phyloP scores from a whole-genome alignment of 345 rosid species.

The Ceriops tagal region DNA sequence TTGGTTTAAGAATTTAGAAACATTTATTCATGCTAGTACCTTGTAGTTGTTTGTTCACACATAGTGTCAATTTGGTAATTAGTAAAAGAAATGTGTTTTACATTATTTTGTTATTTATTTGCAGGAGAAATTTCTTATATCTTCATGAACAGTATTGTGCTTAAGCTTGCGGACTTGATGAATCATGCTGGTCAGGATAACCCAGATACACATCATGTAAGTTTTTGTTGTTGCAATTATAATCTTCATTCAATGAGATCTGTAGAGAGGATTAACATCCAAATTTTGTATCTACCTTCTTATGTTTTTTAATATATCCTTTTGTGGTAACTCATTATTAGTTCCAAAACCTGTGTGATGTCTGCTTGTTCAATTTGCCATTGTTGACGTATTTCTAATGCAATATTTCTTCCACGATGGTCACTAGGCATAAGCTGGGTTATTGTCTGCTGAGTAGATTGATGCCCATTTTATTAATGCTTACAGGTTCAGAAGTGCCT shows the following conservation, averaged over 20 bases:
- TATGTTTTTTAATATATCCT: neutral
- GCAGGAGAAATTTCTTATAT: conserved; percentile 57
- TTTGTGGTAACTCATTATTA: neutral
- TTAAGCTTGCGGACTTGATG: conserved; percentile 68
- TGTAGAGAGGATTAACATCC: neutral
- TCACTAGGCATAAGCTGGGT: neutral
- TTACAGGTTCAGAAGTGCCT: conserved; percentile 71
- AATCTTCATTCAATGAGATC: neutral
- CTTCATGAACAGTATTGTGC: conserved; percentile 50
- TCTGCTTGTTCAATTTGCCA: neutral
- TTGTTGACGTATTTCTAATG: too few species aligned
- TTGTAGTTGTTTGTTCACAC: neutral
- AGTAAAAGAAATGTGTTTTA: conserved; percentile 3
- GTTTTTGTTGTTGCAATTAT: conserved; percentile 19
- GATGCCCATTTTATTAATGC: conserved; percentile 20
- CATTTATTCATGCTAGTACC: too few species aligned
- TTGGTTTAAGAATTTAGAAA: too few species aligned
- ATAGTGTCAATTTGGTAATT: neutral
- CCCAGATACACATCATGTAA: conserved; percentile 46
- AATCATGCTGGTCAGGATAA: conserved; percentile 32
- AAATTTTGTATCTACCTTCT: neutral
- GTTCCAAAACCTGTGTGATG: neutral
- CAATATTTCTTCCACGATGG: neutral
- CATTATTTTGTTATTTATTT: conserved; percentile 19
- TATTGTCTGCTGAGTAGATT: conserved; percentile 19